These are phyloP conservation scores for Candida pseudoviswanathii DNA, from an alignment of 1,139 yeast genomes.

Conservation along the genomic window DNA sequence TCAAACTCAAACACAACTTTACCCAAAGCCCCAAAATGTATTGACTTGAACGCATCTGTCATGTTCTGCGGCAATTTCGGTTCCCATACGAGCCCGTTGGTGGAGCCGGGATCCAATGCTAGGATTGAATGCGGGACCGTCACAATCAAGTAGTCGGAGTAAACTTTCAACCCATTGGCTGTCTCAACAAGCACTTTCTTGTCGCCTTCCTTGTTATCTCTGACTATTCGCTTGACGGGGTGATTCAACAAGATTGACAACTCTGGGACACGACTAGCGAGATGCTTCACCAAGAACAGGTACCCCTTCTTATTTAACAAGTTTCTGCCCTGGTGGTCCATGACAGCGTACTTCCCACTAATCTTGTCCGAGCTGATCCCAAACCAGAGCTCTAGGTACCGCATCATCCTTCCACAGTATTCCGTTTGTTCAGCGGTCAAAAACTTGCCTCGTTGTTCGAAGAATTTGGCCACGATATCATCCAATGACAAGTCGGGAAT, in stretches of 20 bases:
- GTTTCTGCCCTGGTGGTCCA: conserved; percentile 76
- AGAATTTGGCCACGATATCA: conserved; percentile 48
- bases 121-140: conserved; percentile 78
- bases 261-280: conserved; percentile 41
- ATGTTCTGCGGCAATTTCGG: conserved; percentile 59
- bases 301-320: conserved; percentile 66
- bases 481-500: conserved; percentile 52
- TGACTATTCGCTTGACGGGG: conserved; percentile 48
- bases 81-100: conserved; percentile 55
- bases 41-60: conserved; percentile 42
- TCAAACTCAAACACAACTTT: conserved; percentile 77
- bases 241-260: conserved; percentile 43
- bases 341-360: conserved; percentile 66
- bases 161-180: conserved; percentile 18
- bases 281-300: conserved; percentile 48
- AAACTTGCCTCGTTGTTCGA: conserved; percentile 46
- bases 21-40: conserved; percentile 75
- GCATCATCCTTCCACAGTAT: conserved; percentile 50
- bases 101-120: conserved; percentile 33
- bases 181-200: conserved; percentile 25
- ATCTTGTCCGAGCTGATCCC: conserved; percentile 68
- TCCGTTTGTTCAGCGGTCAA: conserved; percentile 54
- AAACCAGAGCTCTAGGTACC: conserved; percentile 75
- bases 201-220: conserved; percentile 18
- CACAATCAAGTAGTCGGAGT: conserved; percentile 59